Evolutionary conservation across 2,329 filamentous ascomycete genomes (phyloP).

Genomic region (Metarhizium robertsii): DNA sequence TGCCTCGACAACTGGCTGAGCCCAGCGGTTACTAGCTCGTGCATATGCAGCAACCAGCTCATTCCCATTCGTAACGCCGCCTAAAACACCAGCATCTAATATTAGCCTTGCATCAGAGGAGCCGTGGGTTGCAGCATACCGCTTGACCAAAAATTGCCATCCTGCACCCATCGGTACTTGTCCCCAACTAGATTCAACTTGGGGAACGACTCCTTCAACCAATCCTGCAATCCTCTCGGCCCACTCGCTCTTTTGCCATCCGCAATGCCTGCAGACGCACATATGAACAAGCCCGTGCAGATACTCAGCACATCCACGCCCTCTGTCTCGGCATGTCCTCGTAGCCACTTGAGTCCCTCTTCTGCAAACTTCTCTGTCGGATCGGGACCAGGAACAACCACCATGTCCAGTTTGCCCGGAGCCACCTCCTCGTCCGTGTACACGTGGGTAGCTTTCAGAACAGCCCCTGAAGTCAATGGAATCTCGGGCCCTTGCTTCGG

Average conservation of each 20-base stretch:
- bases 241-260: conserved; percentile 37
- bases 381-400: conserved; percentile 41
- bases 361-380: conserved; percentile 23
- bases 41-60: conserved; percentile 45
- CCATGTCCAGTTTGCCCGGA: conserved; percentile 40
- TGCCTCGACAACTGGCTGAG: conserved; percentile 33
- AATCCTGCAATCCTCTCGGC: conserved; percentile 32
- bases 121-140: conserved; percentile 25
- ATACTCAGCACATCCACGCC: conserved; percentile 40
- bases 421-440: conserved; percentile 35
- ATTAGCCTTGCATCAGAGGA: not conserved
- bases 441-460: conserved; percentile 32
- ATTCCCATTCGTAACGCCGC: conserved; percentile 47
- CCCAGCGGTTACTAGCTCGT: conserved; percentile 32
- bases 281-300: conserved; percentile 41
- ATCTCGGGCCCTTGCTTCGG: conserved; percentile 26
- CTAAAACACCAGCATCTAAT: conserved; percentile 16
- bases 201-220: conserved; percentile 28
- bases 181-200: conserved; percentile 33
- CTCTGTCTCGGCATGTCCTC: conserved; percentile 25
- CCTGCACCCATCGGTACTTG: conserved; percentile 38
- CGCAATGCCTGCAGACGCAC: conserved; percentile 37
- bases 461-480: conserved; percentile 29
- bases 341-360: conserved; percentile 32
- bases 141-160: conserved; percentile 46